These are phyloP conservation scores for Debaryomyces udenii DNA, from an alignment of 1,139 yeast genomes.

Conservation along the genomic window DNA sequence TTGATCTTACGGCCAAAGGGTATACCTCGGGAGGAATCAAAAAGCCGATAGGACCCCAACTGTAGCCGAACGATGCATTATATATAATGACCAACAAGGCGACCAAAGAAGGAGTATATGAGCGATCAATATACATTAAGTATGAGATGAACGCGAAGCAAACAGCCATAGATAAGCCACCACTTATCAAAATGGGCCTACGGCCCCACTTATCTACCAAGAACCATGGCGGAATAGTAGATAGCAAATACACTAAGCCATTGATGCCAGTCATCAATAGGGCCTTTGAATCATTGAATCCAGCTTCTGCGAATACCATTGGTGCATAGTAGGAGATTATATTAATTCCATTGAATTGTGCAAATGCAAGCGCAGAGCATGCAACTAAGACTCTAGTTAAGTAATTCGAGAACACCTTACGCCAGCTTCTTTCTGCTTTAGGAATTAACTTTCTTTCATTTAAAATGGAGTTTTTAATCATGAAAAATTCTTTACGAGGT, in stretches of 20 bases:
- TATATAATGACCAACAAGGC: slow-evolving; percentile 53
- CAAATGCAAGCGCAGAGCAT: slow-evolving; percentile 54
- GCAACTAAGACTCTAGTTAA: slow-evolving; percentile 47
- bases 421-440: slow-evolving; percentile 47
- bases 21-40: slow-evolving; percentile 58
- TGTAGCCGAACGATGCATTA: slow-evolving; percentile 56
- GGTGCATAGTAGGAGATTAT: slow-evolving; percentile 60
- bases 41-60: slow-evolving; percentile 63
- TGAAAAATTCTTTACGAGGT: slow-evolving; percentile 58
- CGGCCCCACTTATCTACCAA: slow-evolving; percentile 59
- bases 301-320: slow-evolving; percentile 55
- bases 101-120: slow-evolving; percentile 47
- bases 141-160: slow-evolving; percentile 45
- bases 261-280: slow-evolving; percentile 58
- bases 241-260: slow-evolving; percentile 48
- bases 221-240: slow-evolving; percentile 59
- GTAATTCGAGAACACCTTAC: slow-evolving; percentile 43
- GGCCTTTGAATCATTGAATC: slow-evolving; percentile 52
- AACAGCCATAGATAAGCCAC: slow-evolving; percentile 51
- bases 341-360: slow-evolving; percentile 60
- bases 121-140: slow-evolving; percentile 39
- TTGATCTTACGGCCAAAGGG: slow-evolving; percentile 55
- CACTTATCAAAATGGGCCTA: slow-evolving; percentile 52
- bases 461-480: slow-evolving; percentile 79
- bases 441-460: slow-evolving; percentile 47